Evolutionary conservation across 2,329 filamentous ascomycete genomes (phyloP).

Genomic region (Dactylellina haptotyla): DNA sequence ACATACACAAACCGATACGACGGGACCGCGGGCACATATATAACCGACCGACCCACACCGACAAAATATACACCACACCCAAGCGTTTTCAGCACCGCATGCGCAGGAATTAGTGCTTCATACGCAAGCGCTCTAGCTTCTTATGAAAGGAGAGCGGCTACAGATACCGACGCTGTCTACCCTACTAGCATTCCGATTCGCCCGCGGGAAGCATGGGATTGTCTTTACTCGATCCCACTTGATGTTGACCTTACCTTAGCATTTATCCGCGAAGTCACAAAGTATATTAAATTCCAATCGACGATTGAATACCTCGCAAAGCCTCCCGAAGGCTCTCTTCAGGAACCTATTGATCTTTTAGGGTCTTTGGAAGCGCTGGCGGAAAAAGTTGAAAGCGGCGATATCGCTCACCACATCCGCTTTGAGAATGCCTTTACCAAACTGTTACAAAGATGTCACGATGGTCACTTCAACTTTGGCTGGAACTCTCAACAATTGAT

Average conservation of each 20-base stretch:
- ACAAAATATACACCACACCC: conserved; percentile 34
- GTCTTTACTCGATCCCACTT: conserved; percentile 44
- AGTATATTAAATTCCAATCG: conserved; percentile 47
- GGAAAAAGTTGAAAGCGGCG: conserved; percentile 12
- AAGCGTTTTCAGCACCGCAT: conserved; percentile 32
- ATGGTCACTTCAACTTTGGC: conserved; percentile 38
- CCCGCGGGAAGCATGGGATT: conserved; percentile 50
- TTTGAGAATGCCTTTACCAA: conserved; percentile 38
- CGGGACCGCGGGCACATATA: neutral
- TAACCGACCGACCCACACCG: conserved; percentile 4
- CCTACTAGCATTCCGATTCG: conserved; percentile 29
- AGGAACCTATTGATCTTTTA: conserved; percentile 42
- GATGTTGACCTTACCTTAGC: conserved; percentile 29
- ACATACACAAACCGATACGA: neutral
- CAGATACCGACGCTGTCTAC: neutral
- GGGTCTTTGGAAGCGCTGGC: conserved; percentile 36
- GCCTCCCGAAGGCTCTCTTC: conserved; percentile 35
- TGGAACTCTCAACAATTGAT: conserved; percentile 16
- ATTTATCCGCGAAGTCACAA: conserved; percentile 33
- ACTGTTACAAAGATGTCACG: conserved; percentile 40
- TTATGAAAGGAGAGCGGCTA: neutral
- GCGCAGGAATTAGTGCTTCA: conserved; percentile 21
- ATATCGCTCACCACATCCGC: conserved; percentile 34
- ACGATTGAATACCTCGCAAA: conserved; percentile 41
- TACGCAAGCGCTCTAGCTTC: conserved; percentile 18